Evolutionary conservation across 768 basidiomycete genomes (phyloP).

Genomic region (Sutorius australiensis): DNA sequence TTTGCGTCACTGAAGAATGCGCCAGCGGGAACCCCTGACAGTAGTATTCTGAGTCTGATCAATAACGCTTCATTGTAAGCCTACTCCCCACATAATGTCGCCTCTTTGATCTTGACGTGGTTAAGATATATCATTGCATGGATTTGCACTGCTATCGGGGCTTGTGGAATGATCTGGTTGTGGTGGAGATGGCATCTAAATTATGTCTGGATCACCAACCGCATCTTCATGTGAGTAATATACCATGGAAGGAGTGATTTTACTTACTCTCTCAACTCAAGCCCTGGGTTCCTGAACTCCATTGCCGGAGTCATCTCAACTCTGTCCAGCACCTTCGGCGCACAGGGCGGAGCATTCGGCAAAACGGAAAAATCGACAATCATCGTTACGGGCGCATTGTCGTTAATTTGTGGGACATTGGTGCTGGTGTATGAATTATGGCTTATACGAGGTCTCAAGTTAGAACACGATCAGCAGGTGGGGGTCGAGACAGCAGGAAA

Average conservation of each 20-base stretch:
- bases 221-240: constrained; percentile 48
- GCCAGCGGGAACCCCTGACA: constrained; percentile 29
- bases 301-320: constrained; percentile 55
- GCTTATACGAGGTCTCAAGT: constrained; percentile 41
- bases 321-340: constrained; percentile 47
- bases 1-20: constrained; percentile 42
- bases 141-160: constrained; percentile 52
- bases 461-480: constrained; percentile 39
- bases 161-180: constrained; percentile 51
- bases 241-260: not conserved
- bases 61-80: constrained; percentile 47
- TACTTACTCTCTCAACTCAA: constrained; percentile 20
- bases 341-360: constrained; percentile 44
- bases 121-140: constrained; percentile 51
- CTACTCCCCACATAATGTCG: not conserved
- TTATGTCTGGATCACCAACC: constrained; percentile 56
- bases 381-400: constrained; percentile 40
- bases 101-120: constrained; percentile 1
- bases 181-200: constrained; percentile 60
- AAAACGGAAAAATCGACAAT: constrained; percentile 43
- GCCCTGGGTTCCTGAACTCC: constrained; percentile 56
- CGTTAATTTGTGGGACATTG: constrained; percentile 41
- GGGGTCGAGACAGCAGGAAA: constrained; percentile 42
- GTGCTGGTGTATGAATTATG: constrained; percentile 42
- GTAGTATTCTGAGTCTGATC: constrained; percentile 35